Percentiles rank a stretch among this genome's conserved stretches.
These are phyloP conservation scores for Domatiomyces globalis DNA, from an alignment of 2,329 filamentous ascomycete species.

Conservation along the genomic window DNA sequence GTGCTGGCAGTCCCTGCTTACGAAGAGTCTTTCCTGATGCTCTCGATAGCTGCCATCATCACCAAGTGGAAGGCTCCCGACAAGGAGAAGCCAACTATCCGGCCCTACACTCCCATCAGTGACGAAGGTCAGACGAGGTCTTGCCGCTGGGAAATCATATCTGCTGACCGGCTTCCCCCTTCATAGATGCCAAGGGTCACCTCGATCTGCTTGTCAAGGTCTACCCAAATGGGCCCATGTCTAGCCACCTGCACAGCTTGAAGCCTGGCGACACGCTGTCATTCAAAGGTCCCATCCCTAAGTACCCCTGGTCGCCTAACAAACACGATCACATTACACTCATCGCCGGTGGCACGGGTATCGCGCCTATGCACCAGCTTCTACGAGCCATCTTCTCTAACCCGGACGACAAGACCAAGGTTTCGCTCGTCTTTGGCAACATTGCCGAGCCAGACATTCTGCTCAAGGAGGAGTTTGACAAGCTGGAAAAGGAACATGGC, in stretches of 20 bases:
- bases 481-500: slow-evolving; percentile 89
- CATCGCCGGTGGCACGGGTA: slow-evolving; percentile 87
- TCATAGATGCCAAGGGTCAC: slow-evolving; percentile 57
- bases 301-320: slow-evolving; percentile 80
- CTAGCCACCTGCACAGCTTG: slow-evolving; percentile 72
- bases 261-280: slow-evolving; percentile 67
- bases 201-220: slow-evolving; percentile 84
- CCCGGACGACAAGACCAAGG: slow-evolving; percentile 92
- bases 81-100: slow-evolving; percentile 70
- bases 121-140: slow-evolving; percentile 49
- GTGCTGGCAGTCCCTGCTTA: neutral
- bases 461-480: slow-evolving; percentile 66
- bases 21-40: neutral
- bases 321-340: slow-evolving; percentile 65
- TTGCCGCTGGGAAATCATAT: slow-evolving; percentile 1
- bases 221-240: slow-evolving; percentile 87
- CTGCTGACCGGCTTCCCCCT: slow-evolving; percentile 1
- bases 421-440: slow-evolving; percentile 90
- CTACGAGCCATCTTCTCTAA: slow-evolving; percentile 85
- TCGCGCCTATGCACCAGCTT: slow-evolving; percentile 97
- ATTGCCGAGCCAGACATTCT: slow-evolving; percentile 80
- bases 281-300: slow-evolving; percentile 90
- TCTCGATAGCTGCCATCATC: slow-evolving; percentile 51
- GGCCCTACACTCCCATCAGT: slow-evolving; percentile 84
- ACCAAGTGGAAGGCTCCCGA: slow-evolving; percentile 82